These are phyloP conservation scores for Hemisphaericaspora nanyangensis DNA, from an alignment of 805 yeast species.

Conservation along the genomic window DNA sequence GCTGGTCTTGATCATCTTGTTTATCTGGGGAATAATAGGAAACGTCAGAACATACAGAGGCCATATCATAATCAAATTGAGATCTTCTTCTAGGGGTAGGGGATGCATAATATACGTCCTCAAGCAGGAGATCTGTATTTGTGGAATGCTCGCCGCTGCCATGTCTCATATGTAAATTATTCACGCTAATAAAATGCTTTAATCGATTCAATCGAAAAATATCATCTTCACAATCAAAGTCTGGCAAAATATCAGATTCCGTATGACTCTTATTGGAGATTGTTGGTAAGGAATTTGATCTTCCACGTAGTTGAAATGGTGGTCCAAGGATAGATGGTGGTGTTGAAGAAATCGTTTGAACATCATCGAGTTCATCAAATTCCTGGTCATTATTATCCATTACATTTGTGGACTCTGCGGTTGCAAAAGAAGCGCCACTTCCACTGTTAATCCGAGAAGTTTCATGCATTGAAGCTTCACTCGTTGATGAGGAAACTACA, in stretches of 20 bases:
- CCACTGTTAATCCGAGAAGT: not conserved
- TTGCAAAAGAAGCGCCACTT: conserved; percentile 3
- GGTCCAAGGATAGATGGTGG: conserved; percentile 1
- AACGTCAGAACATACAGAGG: conserved; percentile 17
- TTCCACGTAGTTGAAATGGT: conserved; percentile 4
- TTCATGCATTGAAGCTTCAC: not conserved
- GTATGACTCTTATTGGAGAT: conserved; percentile 2
- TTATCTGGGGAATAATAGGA: conserved; percentile 17
- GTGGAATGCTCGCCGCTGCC: not conserved
- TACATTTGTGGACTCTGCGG: conserved; percentile 4
- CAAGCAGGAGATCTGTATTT: conserved; percentile 4
- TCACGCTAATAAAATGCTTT: conserved; percentile 20
- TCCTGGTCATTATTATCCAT: conserved; percentile 2
- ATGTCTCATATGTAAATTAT: conserved; percentile 3
- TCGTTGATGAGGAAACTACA: conserved; percentile 1
- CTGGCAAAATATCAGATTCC: conserved; percentile 10
- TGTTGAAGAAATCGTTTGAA: conserved; percentile 11
- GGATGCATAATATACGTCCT: conserved; percentile 4
- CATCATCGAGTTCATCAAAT: not conserved
- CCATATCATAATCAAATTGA: conserved; percentile 11
- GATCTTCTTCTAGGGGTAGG: conserved; percentile 3
- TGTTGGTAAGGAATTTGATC: conserved; percentile 20
- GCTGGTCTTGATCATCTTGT: conserved; percentile 3
- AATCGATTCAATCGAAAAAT: conserved; percentile 15
- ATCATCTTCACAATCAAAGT: conserved; percentile 12